Evolutionary conservation across 2,329 filamentous ascomycete genomes (phyloP), one percentile per base, ranked within the genome.

Genomic region (Plectosphaerella cucumerina): DNA sequence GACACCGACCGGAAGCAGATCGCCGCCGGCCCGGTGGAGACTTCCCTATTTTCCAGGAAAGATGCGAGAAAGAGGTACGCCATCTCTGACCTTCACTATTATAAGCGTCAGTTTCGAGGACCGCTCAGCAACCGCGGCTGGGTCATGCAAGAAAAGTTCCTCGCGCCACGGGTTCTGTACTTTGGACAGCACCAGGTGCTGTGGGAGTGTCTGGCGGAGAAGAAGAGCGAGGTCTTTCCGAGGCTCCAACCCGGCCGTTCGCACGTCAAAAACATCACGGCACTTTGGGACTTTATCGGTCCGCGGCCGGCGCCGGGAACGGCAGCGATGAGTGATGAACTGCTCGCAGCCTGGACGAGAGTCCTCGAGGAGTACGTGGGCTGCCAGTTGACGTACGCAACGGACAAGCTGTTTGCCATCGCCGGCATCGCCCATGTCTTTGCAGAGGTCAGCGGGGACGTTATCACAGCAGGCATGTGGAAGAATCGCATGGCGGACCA

Each of bases 71-170:
- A 2, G 26, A 2, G 8, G 8, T 9, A 8, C 8, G 3, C 12
- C 6, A 11, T 31, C 6, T 9, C 35, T 6, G 35, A 37, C 2
- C 2, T 3, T 3, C 14, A 37, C 15, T 18, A 37, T 15, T 15
- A 15, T n/a, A 14, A 37, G 35, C 4, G 4, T 5, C 15, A 37
- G 35, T 3, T 15, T 10, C 35, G 14, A 4, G 35, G 35, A 3
- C 12, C 35, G 4, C 43, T 61, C 3, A 56, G 58, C 35, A 46
- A 37, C 6, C 50, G 59, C 3, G 56, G 52, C 12, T 61, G 59
- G 59, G 58, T 60, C 2, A 49, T 59, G 20, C 59, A 61, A 39
- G 59, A 60, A 39, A 50, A 57, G 3, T 42, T 60, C 12, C 53
- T 61, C 11, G 57, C 57, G 1, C 52, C 59, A 3, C 47, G 59